Percentiles rank a stretch among this genome's conserved stretches.
phyloP scores from a whole-genome alignment of 2,329 filamentous ascomycete species.

The Mariannaea elegans region DNA sequence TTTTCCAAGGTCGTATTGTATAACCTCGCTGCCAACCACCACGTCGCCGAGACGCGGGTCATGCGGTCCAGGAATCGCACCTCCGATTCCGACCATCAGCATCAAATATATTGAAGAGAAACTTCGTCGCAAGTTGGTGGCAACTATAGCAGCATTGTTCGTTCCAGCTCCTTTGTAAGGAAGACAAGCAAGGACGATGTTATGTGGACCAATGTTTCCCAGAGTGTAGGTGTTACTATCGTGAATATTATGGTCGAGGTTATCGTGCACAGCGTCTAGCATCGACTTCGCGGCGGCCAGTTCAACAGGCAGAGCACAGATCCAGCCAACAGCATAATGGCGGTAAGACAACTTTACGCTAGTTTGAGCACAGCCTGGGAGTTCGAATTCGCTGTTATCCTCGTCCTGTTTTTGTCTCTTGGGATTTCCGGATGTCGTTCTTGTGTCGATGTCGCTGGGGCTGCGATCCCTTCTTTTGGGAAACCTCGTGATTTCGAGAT shows the following conservation, averaged over 20 bases:
- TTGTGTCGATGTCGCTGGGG: no score
- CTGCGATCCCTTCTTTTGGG: no score
- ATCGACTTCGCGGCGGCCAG: constrained; percentile 1
- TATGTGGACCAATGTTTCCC: neutral
- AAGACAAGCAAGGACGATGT: constrained; percentile 8
- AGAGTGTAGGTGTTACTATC: constrained; percentile 10
- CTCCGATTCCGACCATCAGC: constrained; percentile 25
- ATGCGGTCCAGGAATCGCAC: constrained; percentile 11
- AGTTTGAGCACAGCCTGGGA: no score
- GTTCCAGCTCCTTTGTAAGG: neutral
- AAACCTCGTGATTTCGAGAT: no score
- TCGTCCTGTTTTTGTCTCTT: no score
- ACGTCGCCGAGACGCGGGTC: constrained; percentile 26
- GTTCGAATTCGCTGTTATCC: no score
- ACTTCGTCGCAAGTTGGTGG: neutral
- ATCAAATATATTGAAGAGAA: neutral
- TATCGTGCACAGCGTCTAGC: neutral
- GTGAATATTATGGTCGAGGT: neutral
- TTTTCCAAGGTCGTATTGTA: constrained; percentile 18
- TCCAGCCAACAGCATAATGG: constrained; percentile 13
- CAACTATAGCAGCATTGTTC: neutral
- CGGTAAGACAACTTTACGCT: neutral
- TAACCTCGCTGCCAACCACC: constrained; percentile 14
- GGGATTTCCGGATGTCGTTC: no score
- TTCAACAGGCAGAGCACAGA: constrained; percentile 8